Evolutionary conservation across 495 filamentous ascomycete species (phyloP), one percentile per base, ranked within the genome.

Genomic region (Penicillium arizonense): DNA sequence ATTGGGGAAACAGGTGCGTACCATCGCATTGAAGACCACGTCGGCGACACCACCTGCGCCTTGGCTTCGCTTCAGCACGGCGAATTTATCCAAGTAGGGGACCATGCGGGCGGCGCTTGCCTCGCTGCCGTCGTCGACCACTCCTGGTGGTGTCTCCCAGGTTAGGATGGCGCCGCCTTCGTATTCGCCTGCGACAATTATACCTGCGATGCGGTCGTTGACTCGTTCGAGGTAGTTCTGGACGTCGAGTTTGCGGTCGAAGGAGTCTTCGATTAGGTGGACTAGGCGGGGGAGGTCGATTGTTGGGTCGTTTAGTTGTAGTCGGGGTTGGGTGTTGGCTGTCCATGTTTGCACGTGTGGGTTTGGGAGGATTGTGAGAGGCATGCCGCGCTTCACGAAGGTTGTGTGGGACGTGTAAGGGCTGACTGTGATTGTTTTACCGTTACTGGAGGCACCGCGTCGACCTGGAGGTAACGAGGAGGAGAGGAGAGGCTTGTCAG

Each of bases 61-160:
- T 67, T 99, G 94, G 41, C 84, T 87, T 51, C 86, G 82, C 61
- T 88, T 91, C 4, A 95, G 77, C 2, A 97, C 94, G 3, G 94
- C 94, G 64, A 99, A 99, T 71, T 99, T 99, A 66, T 99, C 94
- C 20, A 99, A 74, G 67, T 99, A 99, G 0, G 93, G 95, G 0
- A 99, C 87, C 65, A 90, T 78, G 4, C 84, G 74, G 8, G 73
- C 71, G 16, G 68, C 57, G 39, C 73, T 76, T 16, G 69, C 74
- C 40, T 77, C 73, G 16, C 80, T 79, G 47, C 77, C 75, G 42
- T 81, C 76, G 43, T 83, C 73, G 21, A 58, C 40, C 1, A 85
- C 68, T 0, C 78, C 78, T 0, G 82, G 83, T 0, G 92, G 90
- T 28, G 77, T 73, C 76, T 99, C 94, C 94, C 94, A 99, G 2